A percentile compares a stretch with the other conserved stretches of the same genome.
These are phyloP conservation scores for Phaeolepiota aurea DNA, from an alignment of 768 basidiomycete genomes.

Conservation along the genomic window DNA sequence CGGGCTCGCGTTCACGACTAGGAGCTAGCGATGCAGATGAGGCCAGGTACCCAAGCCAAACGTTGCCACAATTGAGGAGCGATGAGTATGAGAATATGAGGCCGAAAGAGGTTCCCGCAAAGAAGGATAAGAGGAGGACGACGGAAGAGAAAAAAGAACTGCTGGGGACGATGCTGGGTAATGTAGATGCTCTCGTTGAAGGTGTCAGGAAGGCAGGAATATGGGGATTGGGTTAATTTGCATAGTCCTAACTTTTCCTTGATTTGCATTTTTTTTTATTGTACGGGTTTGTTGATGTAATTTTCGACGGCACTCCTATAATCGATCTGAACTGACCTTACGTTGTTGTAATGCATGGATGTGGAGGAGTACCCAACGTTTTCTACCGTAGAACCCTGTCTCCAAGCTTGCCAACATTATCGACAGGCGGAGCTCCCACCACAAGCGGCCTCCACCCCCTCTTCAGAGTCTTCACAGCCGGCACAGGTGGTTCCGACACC, in stretches of 20 bases:
- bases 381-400: not conserved
- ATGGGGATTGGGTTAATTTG: slow-evolving; percentile 64
- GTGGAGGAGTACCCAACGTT: not conserved
- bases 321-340: too few species aligned
- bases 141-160: slow-evolving; percentile 81
- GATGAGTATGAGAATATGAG: slow-evolving; percentile 7
- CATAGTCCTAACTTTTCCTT: not conserved
- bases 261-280: slow-evolving; percentile 5
- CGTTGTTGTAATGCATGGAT: not conserved
- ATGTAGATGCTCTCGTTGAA: slow-evolving; percentile 86
- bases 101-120: slow-evolving; percentile 5
- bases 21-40: slow-evolving; percentile 8
- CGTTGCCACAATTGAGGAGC: slow-evolving; percentile 4
- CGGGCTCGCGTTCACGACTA: slow-evolving; percentile 9
- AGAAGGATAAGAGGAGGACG: slow-evolving; percentile 30
- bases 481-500: slow-evolving; percentile 1
- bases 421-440: slow-evolving; percentile 67
- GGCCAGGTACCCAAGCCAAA: not conserved
- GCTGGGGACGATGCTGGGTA: slow-evolving; percentile 76
- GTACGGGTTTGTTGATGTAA: slow-evolving; percentile 9
- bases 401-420: slow-evolving; percentile 42
- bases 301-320: too few species aligned
- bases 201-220: slow-evolving; percentile 81
- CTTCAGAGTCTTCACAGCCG: slow-evolving; percentile 35
- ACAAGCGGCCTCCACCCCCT: slow-evolving; percentile 50